Conservation (phyloP, 2,329 filamentous ascomycete genomes). For the Scedosporium dehoogii region DNA sequence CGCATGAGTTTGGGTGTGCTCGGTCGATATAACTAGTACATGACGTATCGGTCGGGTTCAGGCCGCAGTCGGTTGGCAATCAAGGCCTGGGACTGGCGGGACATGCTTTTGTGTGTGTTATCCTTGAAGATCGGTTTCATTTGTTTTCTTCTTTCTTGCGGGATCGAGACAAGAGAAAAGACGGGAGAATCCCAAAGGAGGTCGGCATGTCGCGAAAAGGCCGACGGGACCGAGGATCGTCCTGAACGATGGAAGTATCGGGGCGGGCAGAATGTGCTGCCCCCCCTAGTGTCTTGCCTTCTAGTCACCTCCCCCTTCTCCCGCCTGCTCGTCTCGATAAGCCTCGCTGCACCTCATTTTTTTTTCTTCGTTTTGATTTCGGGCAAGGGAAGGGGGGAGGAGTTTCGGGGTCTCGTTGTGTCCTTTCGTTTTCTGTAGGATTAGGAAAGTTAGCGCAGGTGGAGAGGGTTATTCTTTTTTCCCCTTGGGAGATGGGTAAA, state of each 20-base stretch:
- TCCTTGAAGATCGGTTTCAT: neutral
- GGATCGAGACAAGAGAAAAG: neutral
- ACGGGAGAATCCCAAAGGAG: neutral
- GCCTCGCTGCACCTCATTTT: neutral
- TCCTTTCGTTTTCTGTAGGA: neutral
- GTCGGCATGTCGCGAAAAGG: neutral
- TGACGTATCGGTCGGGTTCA: neutral
- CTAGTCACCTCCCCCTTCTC: neutral
- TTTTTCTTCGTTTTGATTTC: neutral
- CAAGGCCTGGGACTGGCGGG: neutral
- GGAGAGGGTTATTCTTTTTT: neutral
- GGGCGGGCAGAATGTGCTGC: neutral
- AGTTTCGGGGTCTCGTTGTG: neutral
- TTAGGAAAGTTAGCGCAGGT: neutral
- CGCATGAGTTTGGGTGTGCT: neutral
- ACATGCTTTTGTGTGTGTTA: neutral
- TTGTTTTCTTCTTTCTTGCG: neutral
- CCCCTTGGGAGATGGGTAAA: neutral
- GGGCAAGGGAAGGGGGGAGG: neutral
- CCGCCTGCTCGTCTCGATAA: neutral
- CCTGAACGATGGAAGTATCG: neutral
- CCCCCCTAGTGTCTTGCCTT: neutral
- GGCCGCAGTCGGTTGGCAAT: neutral
- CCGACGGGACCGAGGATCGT: neutral
- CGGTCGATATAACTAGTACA: neutral